Evolutionary conservation across 2,329 filamentous ascomycete species (phyloP), one percentile per base, ranked within the genome.

Genomic region (Penicillium palitans): DNA sequence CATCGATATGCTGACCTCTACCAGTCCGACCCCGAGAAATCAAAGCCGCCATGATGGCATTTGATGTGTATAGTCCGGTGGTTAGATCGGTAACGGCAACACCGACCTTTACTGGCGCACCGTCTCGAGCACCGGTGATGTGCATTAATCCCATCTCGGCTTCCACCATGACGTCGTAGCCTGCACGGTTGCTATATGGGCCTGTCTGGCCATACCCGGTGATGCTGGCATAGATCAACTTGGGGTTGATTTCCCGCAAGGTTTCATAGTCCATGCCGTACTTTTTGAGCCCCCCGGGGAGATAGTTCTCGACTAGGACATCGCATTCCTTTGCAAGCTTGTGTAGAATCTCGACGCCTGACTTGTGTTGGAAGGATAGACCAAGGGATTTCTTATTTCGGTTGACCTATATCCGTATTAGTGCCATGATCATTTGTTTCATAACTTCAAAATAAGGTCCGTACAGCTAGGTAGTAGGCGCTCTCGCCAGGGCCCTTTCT

Each of bases 131-230:
- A 33, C 95, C 95, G 0, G 95, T 99, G 68, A 99, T 98, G 77
- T 99, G 95, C 95, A 99, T 99, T 57, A 99, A 79, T 0, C 95
- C 95, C 78, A 99, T 93, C 74, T 98, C 95, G 59, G 95, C 95
- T 79, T 99, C 95, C 12, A 99, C 93, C 93, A 99, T 99, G 66
- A 99, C 95, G 76, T 99, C 95, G 81, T 99, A 99, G 5, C 95
- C 95, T 4, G 95, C 92, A 15, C 95, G 84, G 63, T 87, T 85
- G 6, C 88, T 86, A 75, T 96, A 96, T 0, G 95, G 95, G 0
- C 95, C 95, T 1, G 90, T 96, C 73, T 99, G 95, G 2, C 95
- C 95, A 71, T 98, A 99, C 1, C 95, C 95, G 0, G 95, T 99
- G 68, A 99, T 96, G 66, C 91, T 96, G 15, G 93, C 92, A 72